Evolutionary conservation across 352 stramenopile species (phyloP).

Genomic region (Thalassiosira hispida): DNA sequence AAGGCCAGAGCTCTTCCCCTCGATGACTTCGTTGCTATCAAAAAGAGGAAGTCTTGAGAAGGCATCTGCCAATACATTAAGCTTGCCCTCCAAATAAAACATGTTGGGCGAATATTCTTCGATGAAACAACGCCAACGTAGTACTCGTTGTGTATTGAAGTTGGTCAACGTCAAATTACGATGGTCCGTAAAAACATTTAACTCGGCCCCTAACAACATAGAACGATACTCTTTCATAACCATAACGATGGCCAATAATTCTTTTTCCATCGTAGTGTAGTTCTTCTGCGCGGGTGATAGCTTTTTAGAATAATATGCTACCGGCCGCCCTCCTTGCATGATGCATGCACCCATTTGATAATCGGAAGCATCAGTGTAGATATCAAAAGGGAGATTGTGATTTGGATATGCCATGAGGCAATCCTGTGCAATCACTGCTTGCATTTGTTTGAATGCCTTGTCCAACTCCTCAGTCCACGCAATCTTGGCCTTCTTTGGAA

Average conservation of each 20-base stretch:
- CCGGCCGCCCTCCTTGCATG: conserved; percentile 38
- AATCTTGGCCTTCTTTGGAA: conserved; percentile 9
- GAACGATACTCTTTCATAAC: conserved; percentile 43
- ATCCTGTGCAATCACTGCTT: conserved; percentile 19
- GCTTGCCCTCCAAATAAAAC: conserved; percentile 16
- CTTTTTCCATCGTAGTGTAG: conserved; percentile 45
- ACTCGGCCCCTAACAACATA: conserved; percentile 39
- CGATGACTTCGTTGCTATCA: background rate
- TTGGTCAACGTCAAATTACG: conserved; percentile 47
- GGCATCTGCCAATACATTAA: conserved; percentile 42
- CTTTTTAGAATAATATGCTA: conserved; percentile 40
- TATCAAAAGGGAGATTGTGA: conserved; percentile 26
- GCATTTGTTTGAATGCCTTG: conserved; percentile 29
- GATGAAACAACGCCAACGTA: conserved; percentile 51
- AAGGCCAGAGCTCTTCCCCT: too few species aligned
- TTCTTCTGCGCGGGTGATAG: conserved; percentile 18
- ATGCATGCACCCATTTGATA: conserved; percentile 37
- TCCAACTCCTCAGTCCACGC: conserved; percentile 24
- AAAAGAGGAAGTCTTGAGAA: conserved; percentile 16
- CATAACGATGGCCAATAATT: conserved; percentile 52
- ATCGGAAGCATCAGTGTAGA: conserved; percentile 35
- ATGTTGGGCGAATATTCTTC: conserved; percentile 51
- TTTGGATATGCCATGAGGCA: conserved; percentile 21
- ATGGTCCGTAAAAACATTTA: conserved; percentile 68
- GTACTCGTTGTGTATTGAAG: conserved; percentile 34